Evolutionary conservation across 31 red algal species (phyloP).

Genomic region (Porphyra umbilicalis): DNA sequence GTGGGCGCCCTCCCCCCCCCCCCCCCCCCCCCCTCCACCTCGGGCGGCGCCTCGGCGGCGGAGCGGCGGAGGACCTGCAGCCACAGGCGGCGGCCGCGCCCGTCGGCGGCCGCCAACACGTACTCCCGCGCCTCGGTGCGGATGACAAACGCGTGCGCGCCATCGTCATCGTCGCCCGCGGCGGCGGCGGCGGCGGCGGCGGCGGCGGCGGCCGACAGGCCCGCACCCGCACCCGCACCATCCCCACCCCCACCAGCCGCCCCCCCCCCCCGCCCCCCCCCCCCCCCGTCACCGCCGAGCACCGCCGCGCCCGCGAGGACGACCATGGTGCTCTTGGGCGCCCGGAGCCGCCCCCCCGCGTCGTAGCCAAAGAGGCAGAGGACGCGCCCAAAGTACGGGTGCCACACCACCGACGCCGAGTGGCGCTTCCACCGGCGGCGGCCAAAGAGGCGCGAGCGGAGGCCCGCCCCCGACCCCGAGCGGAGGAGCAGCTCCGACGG

Average conservation of each 20-base stretch:
- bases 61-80: background rate
- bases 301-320: background rate
- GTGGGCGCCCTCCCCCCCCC: background rate
- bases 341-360: conserved; percentile 11
- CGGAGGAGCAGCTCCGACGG: background rate
- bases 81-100: background rate
- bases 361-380: conserved; percentile 76
- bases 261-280: no score
- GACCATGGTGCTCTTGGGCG: background rate
- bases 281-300: background rate
- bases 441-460: background rate
- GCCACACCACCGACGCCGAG: conserved; percentile 67
- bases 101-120: background rate
- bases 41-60: background rate
- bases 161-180: background rate
- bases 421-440: conserved; percentile 36
- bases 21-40: background rate
- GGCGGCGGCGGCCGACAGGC: no score
- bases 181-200: background rate
- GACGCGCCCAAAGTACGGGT: conserved; percentile 60
- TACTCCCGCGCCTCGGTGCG: background rate
- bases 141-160: background rate
- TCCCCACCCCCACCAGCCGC: no score
- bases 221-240: no score
- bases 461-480: background rate